phyloP scores from a whole-genome alignment of 805 yeast species.

The Cephaloascus fragrans region DNA sequence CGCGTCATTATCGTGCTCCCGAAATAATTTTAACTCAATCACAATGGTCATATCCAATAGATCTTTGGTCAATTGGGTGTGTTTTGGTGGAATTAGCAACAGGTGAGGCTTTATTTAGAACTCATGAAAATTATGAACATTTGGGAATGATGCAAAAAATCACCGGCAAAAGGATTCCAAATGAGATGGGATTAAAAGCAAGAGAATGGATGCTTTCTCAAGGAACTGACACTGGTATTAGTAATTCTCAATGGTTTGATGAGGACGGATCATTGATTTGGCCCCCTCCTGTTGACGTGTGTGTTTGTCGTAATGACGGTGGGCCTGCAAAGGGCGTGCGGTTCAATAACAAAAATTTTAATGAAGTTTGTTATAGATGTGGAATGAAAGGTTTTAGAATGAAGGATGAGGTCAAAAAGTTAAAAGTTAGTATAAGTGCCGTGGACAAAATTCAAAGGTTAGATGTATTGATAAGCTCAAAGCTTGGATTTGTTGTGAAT shows the following conservation, averaged over 20 bases:
- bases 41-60: slow-evolving; percentile 97
- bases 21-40: slow-evolving; percentile 92
- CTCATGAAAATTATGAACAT: slow-evolving; percentile 92
- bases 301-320: neutral
- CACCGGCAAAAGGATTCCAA: slow-evolving; percentile 44
- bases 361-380: no score
- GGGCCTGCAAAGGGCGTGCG: no score
- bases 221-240: slow-evolving; percentile 1
- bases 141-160: slow-evolving; percentile 89
- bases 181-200: slow-evolving; percentile 22
- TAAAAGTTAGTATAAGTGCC: no score
- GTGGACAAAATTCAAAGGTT: no score
- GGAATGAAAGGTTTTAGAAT: no score
- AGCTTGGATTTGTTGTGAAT: slow-evolving; percentile 6
- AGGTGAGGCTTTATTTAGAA: slow-evolving; percentile 90
- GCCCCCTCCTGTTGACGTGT: slow-evolving; percentile 3
- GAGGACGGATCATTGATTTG: slow-evolving; percentile 6
- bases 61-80: slow-evolving; percentile 95
- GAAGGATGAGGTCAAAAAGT: no score
- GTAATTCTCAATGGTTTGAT: slow-evolving; percentile 5
- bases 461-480: slow-evolving; percentile 4
- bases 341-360: no score
- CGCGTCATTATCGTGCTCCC: slow-evolving; percentile 95
- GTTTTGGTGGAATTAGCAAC: slow-evolving; percentile 83
- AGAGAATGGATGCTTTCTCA: slow-evolving; percentile 30